Evolutionary conservation across 345 rosid genomes (phyloP).

Genomic region (Gossypium anomalum): DNA sequence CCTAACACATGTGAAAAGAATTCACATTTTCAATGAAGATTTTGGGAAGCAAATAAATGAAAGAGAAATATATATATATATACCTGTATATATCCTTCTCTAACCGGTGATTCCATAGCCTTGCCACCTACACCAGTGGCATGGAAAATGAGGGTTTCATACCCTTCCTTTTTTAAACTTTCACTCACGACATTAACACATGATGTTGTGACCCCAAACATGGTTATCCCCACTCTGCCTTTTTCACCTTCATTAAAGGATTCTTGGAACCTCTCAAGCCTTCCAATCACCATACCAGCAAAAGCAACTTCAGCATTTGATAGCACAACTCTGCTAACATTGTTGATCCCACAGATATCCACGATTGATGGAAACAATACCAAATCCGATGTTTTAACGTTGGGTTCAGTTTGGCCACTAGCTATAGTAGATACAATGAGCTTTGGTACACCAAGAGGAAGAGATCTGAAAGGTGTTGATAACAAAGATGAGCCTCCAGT

Average conservation of each 20-base stretch:
- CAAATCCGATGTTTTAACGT: constrained; percentile 72
- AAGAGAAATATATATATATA: constrained; percentile 5
- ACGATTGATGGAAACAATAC: constrained; percentile 74
- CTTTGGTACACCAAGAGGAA: constrained; percentile 74
- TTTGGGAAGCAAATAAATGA: background rate
- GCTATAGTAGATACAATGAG: constrained; percentile 83
- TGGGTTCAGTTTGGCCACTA: constrained; percentile 73
- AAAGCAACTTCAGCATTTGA: constrained; percentile 87
- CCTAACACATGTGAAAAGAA: constrained; percentile 33
- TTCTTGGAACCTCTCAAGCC: constrained; percentile 28
- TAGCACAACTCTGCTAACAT: constrained; percentile 69
- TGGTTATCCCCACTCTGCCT: constrained; percentile 67
- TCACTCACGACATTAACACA: constrained; percentile 69
- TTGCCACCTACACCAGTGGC: constrained; percentile 92
- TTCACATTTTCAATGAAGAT: background rate
- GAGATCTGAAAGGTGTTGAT: constrained; percentile 64
- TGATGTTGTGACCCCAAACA: constrained; percentile 94
- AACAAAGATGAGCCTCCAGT: constrained; percentile 84
- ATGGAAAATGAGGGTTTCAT: constrained; percentile 77
- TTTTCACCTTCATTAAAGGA: constrained; percentile 15
- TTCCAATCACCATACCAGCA: constrained; percentile 78
- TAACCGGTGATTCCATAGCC: constrained; percentile 84
- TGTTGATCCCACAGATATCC: constrained; percentile 84
- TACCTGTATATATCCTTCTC: constrained; percentile 79
- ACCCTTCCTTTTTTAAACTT: constrained; percentile 57